A percentile compares a stretch with the other conserved stretches of the same genome.
phyloP scores from a whole-genome alignment of 2,329 filamentous ascomycete genomes.

The Chalara sp. region DNA sequence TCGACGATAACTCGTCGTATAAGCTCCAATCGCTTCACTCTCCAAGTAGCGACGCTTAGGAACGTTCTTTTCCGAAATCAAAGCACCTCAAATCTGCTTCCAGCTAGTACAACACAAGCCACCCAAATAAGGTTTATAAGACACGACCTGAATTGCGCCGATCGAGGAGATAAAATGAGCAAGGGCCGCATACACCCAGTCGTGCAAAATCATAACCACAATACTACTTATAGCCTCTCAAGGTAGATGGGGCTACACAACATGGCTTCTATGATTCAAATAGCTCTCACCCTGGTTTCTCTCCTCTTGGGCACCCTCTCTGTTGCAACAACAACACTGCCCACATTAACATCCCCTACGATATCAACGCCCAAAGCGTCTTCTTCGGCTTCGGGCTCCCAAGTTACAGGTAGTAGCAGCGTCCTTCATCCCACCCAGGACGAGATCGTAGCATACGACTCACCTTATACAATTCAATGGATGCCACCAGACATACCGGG shows the following conservation, averaged over 20 bases:
- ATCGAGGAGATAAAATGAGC: no score
- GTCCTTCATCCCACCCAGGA: not conserved
- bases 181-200: no score
- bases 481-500: not conserved
- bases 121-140: no score
- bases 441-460: not conserved
- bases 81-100: no score
- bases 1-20: no score
- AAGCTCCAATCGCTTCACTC: no score
- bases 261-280: not conserved
- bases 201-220: no score
- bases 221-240: no score
- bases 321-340: not conserved
- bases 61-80: no score
- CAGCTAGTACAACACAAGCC: no score
- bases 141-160: no score
- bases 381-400: not conserved
- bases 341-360: not conserved
- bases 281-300: not conserved
- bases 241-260: not conserved
- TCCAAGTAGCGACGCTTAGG: no score
- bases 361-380: not conserved
- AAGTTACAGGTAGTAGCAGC: not conserved
- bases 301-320: not conserved
- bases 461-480: not conserved